Evolutionary conservation across 306 rosid species (phyloP), one percentile per base, ranked within the genome.

Genomic region (Echinosophora koreensis): DNA sequence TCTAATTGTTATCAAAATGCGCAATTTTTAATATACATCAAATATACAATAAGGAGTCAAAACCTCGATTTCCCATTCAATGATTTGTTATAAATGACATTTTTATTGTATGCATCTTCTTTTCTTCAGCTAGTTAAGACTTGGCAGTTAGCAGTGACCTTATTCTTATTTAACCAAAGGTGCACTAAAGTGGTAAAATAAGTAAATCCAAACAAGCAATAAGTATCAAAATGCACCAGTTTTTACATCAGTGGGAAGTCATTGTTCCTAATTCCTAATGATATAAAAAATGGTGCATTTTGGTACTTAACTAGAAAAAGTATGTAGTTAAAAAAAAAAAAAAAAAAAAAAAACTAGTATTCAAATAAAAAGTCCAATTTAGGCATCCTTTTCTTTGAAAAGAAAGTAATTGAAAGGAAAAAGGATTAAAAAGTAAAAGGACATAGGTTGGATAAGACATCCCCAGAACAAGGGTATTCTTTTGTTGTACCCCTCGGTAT

Each of bases 91-190:
- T 17, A 15, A 44, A 22, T 52, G 13, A 2, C 3, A 2, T 2
- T 2, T 3, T 57, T 64, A 42, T 73, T 9, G 12, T 14, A 34
- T 18, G 57, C 56, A 56, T 51, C 63, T 59, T 39, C 2, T 60
- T 50, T 73, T 61, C 65, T 57, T 59, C 13, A 67, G 61, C 69
- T 84, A 61, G 42, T 34, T 17, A 50, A 22, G 76, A 51, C 74
- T 49, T 62, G n/a, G 50, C 59, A 57, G 41, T 46, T 62, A 34
- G 50, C 59, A 57, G 41, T 46, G 34, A 62, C 71, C 55, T 79
- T n/a, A 84, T 61, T 76, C 2, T 30, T 30, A 30, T 30, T 30
- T 30, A 30, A 30, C 62, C 62, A 56, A 55, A 12, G 34, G 35
- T 22, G n/a, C 62, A 56, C 35, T 18, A 22, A 22, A 56, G 14